Conservation (phyloP, 805 yeast species). For the Saccharomycopsis sp. region DNA sequence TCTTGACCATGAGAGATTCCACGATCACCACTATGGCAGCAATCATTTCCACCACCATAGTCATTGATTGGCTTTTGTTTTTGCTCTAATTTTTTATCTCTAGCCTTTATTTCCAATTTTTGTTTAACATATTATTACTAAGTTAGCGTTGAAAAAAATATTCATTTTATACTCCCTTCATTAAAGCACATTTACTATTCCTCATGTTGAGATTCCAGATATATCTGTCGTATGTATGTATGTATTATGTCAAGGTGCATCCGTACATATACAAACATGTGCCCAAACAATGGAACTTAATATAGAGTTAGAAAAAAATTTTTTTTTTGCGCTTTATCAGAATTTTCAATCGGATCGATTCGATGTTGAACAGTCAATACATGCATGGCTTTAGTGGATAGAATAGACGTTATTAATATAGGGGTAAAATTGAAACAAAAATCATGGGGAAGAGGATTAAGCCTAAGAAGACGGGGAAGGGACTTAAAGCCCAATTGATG, state of each 20-base stretch:
- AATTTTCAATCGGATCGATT: background rate
- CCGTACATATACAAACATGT: background rate
- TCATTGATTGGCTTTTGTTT: no score
- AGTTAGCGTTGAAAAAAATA: no score
- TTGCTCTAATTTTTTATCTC: no score
- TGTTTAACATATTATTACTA: no score
- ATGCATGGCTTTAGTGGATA: no score
- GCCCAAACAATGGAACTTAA: no score
- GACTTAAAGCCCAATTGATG: background rate
- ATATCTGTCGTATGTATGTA: background rate
- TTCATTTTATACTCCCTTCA: background rate
- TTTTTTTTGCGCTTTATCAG: background rate
- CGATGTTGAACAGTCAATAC: no score
- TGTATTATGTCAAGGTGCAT: background rate
- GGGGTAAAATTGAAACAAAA: no score
- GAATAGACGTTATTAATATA: no score
- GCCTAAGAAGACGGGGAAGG: background rate
- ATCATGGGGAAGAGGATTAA: background rate
- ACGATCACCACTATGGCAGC: background rate
- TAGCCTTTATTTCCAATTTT: no score
- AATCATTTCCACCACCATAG: background rate
- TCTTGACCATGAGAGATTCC: constrained; percentile 26
- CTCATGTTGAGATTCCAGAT: background rate
- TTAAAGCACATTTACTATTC: background rate
- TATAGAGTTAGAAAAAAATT: no score